phyloP scores from a whole-genome alignment of 2,329 filamentous ascomycete genomes.

The Sporothrix variecibatus region DNA sequence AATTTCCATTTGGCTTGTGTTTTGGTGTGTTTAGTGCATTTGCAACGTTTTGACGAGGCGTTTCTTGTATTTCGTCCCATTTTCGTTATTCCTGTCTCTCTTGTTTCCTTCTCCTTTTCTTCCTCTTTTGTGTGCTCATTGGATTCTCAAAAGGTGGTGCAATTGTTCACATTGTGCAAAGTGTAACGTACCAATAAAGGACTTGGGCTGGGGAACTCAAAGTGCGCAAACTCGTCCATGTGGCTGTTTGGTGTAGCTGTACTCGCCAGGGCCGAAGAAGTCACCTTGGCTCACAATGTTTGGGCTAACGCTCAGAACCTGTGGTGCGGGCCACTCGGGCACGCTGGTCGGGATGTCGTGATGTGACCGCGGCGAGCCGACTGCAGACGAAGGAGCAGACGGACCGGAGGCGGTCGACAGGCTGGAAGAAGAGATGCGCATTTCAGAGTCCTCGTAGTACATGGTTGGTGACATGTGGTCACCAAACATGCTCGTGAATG shows the following conservation, averaged over 20 bases:
- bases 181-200: constrained; percentile 54
- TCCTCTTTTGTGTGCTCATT: not conserved
- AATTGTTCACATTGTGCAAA: constrained; percentile 34
- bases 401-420: constrained; percentile 62
- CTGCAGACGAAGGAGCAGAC: constrained; percentile 66
- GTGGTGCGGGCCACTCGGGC: constrained; percentile 58
- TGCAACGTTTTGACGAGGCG: not conserved
- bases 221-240: constrained; percentile 54
- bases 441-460: constrained; percentile 54
- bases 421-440: constrained; percentile 56
- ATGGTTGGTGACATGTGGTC: constrained; percentile 51
- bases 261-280: constrained; percentile 56
- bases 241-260: constrained; percentile 53
- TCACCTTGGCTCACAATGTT: constrained; percentile 62
- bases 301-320: constrained; percentile 62
- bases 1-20: not conserved
- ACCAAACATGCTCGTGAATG: constrained; percentile 47
- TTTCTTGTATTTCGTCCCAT: not conserved
- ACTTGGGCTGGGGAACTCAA: constrained; percentile 52
- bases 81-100: not conserved
- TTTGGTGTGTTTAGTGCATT: not conserved
- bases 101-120: not conserved
- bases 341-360: constrained; percentile 59
- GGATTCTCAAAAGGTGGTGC: not conserved
- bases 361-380: constrained; percentile 67